phyloP scores from a whole-genome alignment of 2,329 filamentous ascomycete genomes.

The Intubia oerlemansii region DNA sequence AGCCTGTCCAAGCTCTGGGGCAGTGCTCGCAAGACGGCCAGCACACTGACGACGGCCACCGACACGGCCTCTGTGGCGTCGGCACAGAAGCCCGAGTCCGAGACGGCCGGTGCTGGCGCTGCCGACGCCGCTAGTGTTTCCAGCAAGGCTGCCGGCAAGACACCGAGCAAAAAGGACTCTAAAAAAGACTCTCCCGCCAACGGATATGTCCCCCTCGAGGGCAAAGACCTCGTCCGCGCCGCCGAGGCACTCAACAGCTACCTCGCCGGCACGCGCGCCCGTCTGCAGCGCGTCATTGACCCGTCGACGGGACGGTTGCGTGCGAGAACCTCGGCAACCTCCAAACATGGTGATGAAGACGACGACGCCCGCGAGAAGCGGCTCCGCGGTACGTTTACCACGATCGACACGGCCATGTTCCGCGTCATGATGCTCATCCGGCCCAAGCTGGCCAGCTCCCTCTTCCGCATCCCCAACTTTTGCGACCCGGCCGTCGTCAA shows the following conservation, averaged over 20 bases:
- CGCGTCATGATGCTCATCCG: slow-evolving; percentile 85
- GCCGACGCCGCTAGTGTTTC: too few species aligned
- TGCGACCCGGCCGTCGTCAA: slow-evolving; percentile 93
- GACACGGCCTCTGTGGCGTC: slow-evolving; percentile 41
- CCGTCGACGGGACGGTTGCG: slow-evolving; percentile 41
- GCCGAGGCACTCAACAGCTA: slow-evolving; percentile 72
- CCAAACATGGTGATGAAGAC: not conserved
- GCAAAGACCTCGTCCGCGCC: slow-evolving; percentile 65
- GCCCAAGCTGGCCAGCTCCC: slow-evolving; percentile 62
- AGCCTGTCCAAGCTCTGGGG: too few species aligned
- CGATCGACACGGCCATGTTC: slow-evolving; percentile 90
- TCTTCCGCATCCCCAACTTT: slow-evolving; percentile 93
- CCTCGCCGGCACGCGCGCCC: slow-evolving; percentile 61
- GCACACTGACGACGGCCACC: too few species aligned
- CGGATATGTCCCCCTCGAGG: slow-evolving; percentile 28
- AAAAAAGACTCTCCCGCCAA: too few species aligned
- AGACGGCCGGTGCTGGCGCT: too few species aligned
- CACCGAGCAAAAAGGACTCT: too few species aligned
- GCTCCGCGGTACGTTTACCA: slow-evolving; percentile 52
- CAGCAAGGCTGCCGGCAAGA: too few species aligned
- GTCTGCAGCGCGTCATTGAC: slow-evolving; percentile 39
- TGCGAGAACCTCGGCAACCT: slow-evolving; percentile 2
- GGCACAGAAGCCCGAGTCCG: slow-evolving; percentile 19
- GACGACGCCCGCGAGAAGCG: slow-evolving; percentile 42
- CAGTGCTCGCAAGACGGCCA: too few species aligned